Evolutionary conservation across 768 basidiomycete species (phyloP).

Genomic region (Boletus sensibilis): DNA sequence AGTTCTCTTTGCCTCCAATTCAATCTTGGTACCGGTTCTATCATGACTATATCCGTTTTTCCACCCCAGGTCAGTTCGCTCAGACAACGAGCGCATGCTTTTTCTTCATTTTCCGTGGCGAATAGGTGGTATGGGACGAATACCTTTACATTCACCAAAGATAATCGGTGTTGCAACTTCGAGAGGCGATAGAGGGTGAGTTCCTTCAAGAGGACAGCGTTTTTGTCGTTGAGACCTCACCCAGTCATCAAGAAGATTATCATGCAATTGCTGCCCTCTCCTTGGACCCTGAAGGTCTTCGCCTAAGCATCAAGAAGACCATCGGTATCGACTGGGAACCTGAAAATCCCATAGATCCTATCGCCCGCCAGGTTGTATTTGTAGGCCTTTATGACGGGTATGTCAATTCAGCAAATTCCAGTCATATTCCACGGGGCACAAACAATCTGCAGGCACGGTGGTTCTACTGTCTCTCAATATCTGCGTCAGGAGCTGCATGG

Average conservation of each 20-base stretch:
- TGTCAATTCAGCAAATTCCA: slow-evolving; percentile 12
- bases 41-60: slow-evolving; percentile 68
- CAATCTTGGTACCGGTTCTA: slow-evolving; percentile 37
- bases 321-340: slow-evolving; percentile 76
- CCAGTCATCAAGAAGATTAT: slow-evolving; percentile 89
- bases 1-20: slow-evolving; percentile 11
- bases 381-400: slow-evolving; percentile 93
- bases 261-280: slow-evolving; percentile 74
- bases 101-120: slow-evolving; percentile 8
- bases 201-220: background rate
- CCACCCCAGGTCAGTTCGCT: slow-evolving; percentile 43
- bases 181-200: slow-evolving; percentile 71
- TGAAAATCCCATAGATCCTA: slow-evolving; percentile 44
- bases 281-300: slow-evolving; percentile 73
- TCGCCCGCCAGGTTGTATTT: slow-evolving; percentile 77
- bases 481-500: slow-evolving; percentile 83
- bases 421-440: background rate
- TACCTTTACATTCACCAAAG: slow-evolving; percentile 74
- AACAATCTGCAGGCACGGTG: slow-evolving; percentile 72
- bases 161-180: slow-evolving; percentile 75
- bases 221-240: slow-evolving; percentile 8
- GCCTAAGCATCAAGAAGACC: slow-evolving; percentile 56
- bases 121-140: slow-evolving; percentile 60
- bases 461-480: slow-evolving; percentile 85
- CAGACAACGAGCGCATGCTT: background rate